Conservation (phyloP, 1,284 basidiomycete species). For the Coniferiporia weirii region DNA sequence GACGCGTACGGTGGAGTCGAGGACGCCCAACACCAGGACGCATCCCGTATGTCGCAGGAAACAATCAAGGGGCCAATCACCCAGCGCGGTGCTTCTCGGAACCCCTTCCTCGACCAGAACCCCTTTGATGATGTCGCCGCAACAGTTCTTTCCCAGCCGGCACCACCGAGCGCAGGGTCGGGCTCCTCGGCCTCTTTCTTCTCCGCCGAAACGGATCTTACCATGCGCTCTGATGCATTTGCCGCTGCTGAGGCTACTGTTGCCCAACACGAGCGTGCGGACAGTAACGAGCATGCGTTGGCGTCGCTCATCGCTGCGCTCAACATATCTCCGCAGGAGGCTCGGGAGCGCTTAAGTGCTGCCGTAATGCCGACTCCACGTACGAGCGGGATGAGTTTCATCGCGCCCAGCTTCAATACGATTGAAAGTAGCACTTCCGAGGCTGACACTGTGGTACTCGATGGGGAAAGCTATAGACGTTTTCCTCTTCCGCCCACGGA, state of each 20-base stretch:
- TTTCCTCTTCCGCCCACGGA: slow-evolving; percentile 16
- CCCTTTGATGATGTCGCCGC: slow-evolving; percentile 9
- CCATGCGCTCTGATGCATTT: slow-evolving; percentile 6
- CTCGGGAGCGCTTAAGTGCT: slow-evolving; percentile 13
- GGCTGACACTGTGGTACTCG: neutral
- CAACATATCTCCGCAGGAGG: slow-evolving; percentile 16
- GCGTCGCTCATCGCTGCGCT: slow-evolving; percentile 17
- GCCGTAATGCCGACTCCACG: slow-evolving; percentile 12
- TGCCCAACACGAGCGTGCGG: slow-evolving; percentile 4
- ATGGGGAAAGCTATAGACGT: slow-evolving; percentile 6
- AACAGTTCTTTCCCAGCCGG: neutral
- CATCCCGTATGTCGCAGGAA: slow-evolving; percentile 2
- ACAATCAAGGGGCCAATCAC: neutral
- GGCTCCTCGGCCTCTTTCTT: slow-evolving; percentile 10
- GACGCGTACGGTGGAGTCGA: slow-evolving; percentile 12
- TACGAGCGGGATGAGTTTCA: slow-evolving; percentile 3
- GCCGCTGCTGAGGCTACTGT: neutral
- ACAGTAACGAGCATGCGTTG: slow-evolving; percentile 15
- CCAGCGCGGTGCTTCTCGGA: neutral
- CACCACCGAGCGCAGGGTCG: slow-evolving; percentile 1
- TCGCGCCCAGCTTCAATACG: neutral
- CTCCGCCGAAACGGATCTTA: slow-evolving; percentile 7
- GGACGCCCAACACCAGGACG: slow-evolving; percentile 3
- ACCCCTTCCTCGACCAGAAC: slow-evolving; percentile 15
- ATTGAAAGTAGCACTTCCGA: slow-evolving; percentile 4